Percentiles rank a stretch among this genome's conserved stretches.
These are phyloP conservation scores for Collybia sordida DNA, from an alignment of 768 basidiomycete genomes.

Conservation along the genomic window DNA sequence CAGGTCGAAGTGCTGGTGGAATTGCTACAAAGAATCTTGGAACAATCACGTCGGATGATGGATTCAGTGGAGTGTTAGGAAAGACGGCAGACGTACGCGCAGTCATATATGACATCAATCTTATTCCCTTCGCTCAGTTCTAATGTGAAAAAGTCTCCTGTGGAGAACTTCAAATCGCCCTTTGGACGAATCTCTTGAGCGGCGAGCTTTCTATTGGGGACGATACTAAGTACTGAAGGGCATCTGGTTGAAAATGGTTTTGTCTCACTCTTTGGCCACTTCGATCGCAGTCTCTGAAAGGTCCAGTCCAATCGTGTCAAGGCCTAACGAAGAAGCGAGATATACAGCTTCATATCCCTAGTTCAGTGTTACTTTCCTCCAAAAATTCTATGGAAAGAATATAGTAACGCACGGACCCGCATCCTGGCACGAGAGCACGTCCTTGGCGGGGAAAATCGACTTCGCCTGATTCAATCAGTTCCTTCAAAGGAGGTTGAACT, in stretches of 20 bases:
- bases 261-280: constrained; percentile 40
- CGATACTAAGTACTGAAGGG: too few species aligned
- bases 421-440: constrained; percentile 35
- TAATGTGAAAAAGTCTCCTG: too few species aligned
- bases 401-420: constrained; percentile 38
- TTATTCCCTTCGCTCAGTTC: constrained; percentile 34
- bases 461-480: constrained; percentile 45
- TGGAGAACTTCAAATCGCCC: too few species aligned
- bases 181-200: too few species aligned
- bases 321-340: constrained; percentile 47
- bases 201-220: constrained; percentile 11
- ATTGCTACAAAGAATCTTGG: constrained; percentile 73
- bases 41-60: neutral
- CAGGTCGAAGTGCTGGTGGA: constrained; percentile 46
- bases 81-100: constrained; percentile 43
- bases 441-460: constrained; percentile 39
- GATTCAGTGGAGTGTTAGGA: neutral
- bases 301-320: constrained; percentile 54
- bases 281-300: constrained; percentile 54
- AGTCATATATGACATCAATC: constrained; percentile 65
- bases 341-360: constrained; percentile 64
- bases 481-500: constrained; percentile 54
- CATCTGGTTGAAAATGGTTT: too few species aligned
- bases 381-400: too few species aligned
- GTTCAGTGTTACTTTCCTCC: too few species aligned